phyloP scores from a whole-genome alignment of 1,139 yeast species.

The Yamadazyma buinensis region DNA sequence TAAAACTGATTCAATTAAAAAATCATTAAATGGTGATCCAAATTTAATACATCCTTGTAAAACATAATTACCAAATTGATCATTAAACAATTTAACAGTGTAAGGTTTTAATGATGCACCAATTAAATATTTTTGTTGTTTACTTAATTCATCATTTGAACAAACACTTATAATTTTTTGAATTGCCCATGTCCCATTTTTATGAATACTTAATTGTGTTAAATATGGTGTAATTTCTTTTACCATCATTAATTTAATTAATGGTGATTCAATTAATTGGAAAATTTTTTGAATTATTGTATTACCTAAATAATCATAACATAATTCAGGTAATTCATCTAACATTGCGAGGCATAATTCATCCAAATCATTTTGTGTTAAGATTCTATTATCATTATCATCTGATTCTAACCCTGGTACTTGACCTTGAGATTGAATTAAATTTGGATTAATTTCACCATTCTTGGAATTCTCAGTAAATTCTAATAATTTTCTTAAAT shows the following conservation, averaged over 20 bases:
- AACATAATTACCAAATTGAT: conserved; percentile 95
- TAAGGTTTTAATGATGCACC: conserved; percentile 74
- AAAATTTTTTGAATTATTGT: conserved; percentile 92
- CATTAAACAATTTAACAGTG: conserved; percentile 82
- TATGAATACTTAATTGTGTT: conserved; percentile 92
- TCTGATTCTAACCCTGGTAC: neutral
- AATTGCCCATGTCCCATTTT: conserved; percentile 99
- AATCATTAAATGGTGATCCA: conserved; percentile 84
- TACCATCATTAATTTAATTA: conserved; percentile 77
- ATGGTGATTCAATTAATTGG: conserved; percentile 60
- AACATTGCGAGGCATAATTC: conserved; percentile 81
- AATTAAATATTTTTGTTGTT: conserved; percentile 66
- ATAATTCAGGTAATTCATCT: conserved; percentile 84
- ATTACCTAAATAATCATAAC: conserved; percentile 92
- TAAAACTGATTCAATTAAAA: conserved; percentile 80
- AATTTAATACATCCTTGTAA: conserved; percentile 91
- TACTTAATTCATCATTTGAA: conserved; percentile 50
- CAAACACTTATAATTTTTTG: conserved; percentile 84
- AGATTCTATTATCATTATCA: conserved; percentile 9
- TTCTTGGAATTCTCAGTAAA: conserved; percentile 25
- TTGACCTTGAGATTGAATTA: no score
- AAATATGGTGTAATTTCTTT: conserved; percentile 74
- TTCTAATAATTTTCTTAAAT: conserved; percentile 54
- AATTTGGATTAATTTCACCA: conserved; percentile 5
- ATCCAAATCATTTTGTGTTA: conserved; percentile 61